Evolutionary conservation across 257 asterid species (phyloP).

Genomic region (Knoxia roxburghii): DNA sequence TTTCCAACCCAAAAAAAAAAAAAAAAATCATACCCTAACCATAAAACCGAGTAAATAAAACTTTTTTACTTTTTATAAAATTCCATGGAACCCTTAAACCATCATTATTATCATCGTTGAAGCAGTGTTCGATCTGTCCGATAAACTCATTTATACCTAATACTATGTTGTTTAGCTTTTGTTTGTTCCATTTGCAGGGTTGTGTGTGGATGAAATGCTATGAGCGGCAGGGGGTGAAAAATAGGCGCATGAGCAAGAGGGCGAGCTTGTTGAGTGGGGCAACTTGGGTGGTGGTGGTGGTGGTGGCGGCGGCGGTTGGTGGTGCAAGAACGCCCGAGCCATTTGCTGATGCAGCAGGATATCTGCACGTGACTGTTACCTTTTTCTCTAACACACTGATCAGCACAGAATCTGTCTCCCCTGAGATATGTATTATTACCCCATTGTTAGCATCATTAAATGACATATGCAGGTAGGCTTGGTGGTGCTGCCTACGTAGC

Average conservation of each 20-base stretch:
- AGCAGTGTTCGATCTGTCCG: too few species aligned
- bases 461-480: background rate
- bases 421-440: constrained; percentile 21
- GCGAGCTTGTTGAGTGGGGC: constrained; percentile 30
- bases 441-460: background rate
- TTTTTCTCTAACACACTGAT: constrained; percentile 65
- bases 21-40: background rate
- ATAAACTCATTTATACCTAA: too few species aligned
- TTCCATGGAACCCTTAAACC: too few species aligned
- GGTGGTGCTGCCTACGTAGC: too few species aligned
- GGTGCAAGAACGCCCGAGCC: constrained; percentile 16
- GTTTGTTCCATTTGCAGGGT: background rate
- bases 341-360: constrained; percentile 15
- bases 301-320: background rate
- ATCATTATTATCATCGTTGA: too few species aligned
- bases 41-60: too few species aligned
- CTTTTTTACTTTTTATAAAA: too few species aligned
- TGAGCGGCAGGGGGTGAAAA: constrained; percentile 39
- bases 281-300: constrained; percentile 3
- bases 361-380: constrained; percentile 58
- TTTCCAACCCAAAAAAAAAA: background rate
- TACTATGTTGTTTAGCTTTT: background rate
- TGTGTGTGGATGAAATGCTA: background rate
- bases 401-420: constrained; percentile 69
- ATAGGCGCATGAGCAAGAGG: constrained; percentile 24